These are phyloP conservation scores for Limnanthes douglasii DNA, from an alignment of 345 rosid genomes.

Conservation along the genomic window DNA sequence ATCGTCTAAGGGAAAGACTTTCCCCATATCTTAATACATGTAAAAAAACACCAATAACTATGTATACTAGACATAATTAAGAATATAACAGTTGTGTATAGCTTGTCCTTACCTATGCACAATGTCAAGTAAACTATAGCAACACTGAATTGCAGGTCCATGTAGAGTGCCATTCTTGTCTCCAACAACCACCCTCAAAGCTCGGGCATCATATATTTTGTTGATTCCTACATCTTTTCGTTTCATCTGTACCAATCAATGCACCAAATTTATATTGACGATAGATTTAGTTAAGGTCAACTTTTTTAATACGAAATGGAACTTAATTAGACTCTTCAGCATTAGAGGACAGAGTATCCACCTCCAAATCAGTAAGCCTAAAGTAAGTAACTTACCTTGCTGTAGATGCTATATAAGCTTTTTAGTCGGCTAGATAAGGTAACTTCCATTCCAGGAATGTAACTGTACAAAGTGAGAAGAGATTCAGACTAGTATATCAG, in stretches of 20 bases:
- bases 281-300: no score
- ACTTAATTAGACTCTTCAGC: neutral
- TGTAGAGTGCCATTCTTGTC: constrained; percentile 56
- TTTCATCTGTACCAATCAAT: constrained; percentile 46
- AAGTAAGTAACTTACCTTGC: constrained; percentile 34
- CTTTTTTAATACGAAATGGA: no score
- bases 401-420: constrained; percentile 51
- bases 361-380: no score
- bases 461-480: constrained; percentile 21
- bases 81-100: no score
- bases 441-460: constrained; percentile 74
- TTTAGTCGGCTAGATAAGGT: constrained; percentile 52
- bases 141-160: constrained; percentile 62
- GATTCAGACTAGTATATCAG: no score
- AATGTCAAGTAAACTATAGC: constrained; percentile 55
- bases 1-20: neutral
- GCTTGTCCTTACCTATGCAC: constrained; percentile 49
- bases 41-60: neutral
- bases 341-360: neutral
- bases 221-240: constrained; percentile 49
- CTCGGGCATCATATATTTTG: constrained; percentile 62
- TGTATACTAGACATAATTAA: neutral
- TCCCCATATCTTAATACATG: neutral
- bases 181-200: constrained; percentile 61
- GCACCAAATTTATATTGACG: no score